Base-by-base conservation (phyloP, 2,329 filamentous ascomycete species). In the Sporothrix dimorphospora region DNA sequence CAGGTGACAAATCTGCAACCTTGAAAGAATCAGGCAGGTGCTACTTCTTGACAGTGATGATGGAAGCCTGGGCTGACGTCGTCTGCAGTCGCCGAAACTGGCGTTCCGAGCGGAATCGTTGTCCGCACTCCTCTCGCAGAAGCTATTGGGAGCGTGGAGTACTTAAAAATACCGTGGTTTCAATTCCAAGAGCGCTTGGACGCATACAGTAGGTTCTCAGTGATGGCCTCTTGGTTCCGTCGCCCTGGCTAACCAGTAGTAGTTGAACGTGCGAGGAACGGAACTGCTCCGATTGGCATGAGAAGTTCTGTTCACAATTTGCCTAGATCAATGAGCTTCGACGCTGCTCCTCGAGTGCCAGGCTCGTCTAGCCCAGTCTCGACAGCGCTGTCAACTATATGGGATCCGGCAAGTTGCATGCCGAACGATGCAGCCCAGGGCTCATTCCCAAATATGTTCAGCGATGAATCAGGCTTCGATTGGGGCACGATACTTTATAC, bases 41-140 rank as follows among this genome's bases (percentile, higher is more conserved):
- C 14, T 38, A 9, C 34, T 40, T 40, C 34, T 61, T 42, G 27
- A 40, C 19, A 19, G 12, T 40, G 30, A 42, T 61, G 34, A 61
- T 57, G 21, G 57, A 6, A 14, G 30, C 11, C 30, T 42, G 57
- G 16, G 16, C 30, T 61, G 11, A 61, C 57, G 19, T 61, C 30
- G 16, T 21, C 27, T 4, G 55, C 30, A 61, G 57, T 12, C 3
- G 57, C 34, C 19, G 30, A 38, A 42, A 19, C 57, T 61, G 30
- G 16, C 16, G 27, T 61, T 40, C 19, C 57, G 4, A 30, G 16
- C 27, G 30, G 30, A 61, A 40, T 61, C 30, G 34, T 40, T 42
- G 57, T 61, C 57, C 57, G 57, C 21, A 61, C 57, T 9, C 57
- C 57, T 40, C 30, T 19, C 3, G 57, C 57, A 61, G 49, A 51